Evolutionary conservation across 2,329 filamentous ascomycete genomes (phyloP), one percentile per base, ranked within the genome.

Genomic region (Fusarium keratoplasticum): DNA sequence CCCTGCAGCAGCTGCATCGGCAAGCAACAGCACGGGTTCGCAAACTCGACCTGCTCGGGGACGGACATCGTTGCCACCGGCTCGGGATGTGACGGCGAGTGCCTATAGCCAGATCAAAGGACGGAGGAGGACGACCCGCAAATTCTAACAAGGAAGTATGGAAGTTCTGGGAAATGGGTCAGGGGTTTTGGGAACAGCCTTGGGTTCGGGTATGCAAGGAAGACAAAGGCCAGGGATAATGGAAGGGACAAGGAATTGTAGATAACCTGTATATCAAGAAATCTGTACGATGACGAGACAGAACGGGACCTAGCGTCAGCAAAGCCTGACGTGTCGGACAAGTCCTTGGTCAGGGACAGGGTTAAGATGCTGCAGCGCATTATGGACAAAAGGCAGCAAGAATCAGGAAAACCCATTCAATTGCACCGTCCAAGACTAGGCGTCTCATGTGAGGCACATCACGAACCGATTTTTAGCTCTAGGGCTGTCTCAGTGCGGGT

Each of bases 91-190:
- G 27, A 74, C 50, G 18, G 70, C 74, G 10, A 77, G 77, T 58
- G 76, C 76, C 3, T 76, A 66, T 36, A 77, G 76, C 38, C 74
- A 75, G 59, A 78, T 78, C 20, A 77, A 67, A 61, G 77, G 72
- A 40, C 66, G 76, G 54, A 67, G 65, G 54, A 79, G 67, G 61
- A 63, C 66, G 20, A 73, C 73, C 5, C 69, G 72, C 20, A 78
- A 69, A 58, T 76, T 72, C 55, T 78, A 52, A 73, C 40, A 68
- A n/a, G 54, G 64, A n/a, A 31, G 36, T 27, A 36, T 58, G 13
- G 35, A 64, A 64, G 42, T 61, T 52, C 47, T 71, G 44, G 61
- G 55, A 60, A 27, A 52, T 60, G 10, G 61, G 36, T 44, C 6
- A 18, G 36, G n/a, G 35, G 36, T 14, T 22, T 40, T 52, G 33